Evolutionary conservation across 345 rosid genomes (phyloP).

Genomic region (Boechera divaricarpa): DNA sequence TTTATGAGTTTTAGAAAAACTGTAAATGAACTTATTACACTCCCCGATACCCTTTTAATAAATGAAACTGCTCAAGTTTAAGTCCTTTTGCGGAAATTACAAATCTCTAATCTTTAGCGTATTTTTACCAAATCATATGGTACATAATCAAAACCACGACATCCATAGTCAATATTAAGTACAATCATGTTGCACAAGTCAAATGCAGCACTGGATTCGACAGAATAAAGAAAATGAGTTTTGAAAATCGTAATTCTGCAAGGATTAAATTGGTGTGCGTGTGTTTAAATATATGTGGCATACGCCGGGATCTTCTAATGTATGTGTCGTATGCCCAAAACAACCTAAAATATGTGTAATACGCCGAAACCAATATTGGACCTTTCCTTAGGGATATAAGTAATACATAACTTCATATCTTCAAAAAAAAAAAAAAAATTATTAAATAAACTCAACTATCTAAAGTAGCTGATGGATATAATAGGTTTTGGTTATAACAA

Average conservation of each 20-base stretch:
- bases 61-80: neutral
- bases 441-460: neutral
- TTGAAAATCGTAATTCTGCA: neutral
- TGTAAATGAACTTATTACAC: neutral
- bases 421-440: neutral
- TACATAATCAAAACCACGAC: neutral
- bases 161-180: neutral
- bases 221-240: neutral
- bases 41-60: neutral
- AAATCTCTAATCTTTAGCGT: neutral
- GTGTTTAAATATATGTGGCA: neutral
- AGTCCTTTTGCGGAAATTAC: neutral
- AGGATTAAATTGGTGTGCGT: neutral
- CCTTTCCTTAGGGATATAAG: neutral
- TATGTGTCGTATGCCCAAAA: neutral
- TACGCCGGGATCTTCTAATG: neutral
- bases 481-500: neutral
- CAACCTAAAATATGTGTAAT: neutral
- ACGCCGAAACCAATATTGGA: neutral
- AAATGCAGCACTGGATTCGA: conserved; percentile 2
- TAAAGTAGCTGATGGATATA: neutral
- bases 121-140: neutral
- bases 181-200: neutral
- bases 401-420: neutral
- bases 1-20: neutral